A percentile compares a stretch with the other conserved stretches of the same genome.
These are phyloP conservation scores for Capronia americana DNA, from an alignment of 2,329 filamentous ascomycete species.

Conservation along the genomic window DNA sequence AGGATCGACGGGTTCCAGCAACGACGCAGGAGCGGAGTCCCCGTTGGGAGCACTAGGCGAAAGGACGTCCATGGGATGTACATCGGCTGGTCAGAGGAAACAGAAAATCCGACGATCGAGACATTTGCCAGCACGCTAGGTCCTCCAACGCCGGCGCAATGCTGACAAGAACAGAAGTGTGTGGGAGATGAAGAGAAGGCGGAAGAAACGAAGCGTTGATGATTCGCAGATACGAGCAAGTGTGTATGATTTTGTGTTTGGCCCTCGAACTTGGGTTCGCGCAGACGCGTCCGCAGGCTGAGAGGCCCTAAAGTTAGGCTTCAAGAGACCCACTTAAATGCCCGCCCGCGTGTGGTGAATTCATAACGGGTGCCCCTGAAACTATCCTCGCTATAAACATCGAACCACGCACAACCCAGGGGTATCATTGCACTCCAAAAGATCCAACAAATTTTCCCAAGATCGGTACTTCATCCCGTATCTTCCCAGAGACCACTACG, in stretches of 20 bases:
- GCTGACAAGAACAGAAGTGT: conserved; percentile 26
- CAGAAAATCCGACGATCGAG: conserved; percentile 16
- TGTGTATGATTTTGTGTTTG: background rate
- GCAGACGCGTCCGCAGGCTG: conserved; percentile 2
- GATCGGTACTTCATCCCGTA: conserved; percentile 6
- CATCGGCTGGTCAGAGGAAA: conserved; percentile 15
- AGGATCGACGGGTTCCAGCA: conserved; percentile 63
- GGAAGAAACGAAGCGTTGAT: conserved; percentile 14
- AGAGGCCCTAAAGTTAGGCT: background rate
- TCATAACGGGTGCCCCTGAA: background rate
- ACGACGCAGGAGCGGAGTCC: conserved; percentile 19
- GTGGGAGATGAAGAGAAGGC: background rate
- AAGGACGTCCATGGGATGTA: conserved; percentile 37
- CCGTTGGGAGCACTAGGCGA: conserved; percentile 37
- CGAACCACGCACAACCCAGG: conserved; percentile 1
- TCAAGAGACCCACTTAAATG: background rate
- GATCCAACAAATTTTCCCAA: background rate
- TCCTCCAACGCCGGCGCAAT: conserved; percentile 37
- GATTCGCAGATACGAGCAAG: conserved; percentile 8
- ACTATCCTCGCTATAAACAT: conserved; percentile 7
- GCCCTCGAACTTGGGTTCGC: conserved; percentile 2
- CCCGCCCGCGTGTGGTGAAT: background rate
- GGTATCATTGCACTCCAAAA: conserved; percentile 11
- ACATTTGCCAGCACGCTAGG: conserved; percentile 31
- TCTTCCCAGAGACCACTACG: background rate